phyloP scores from a whole-genome alignment of 345 rosid genomes.

The Salix viminalis region DNA sequence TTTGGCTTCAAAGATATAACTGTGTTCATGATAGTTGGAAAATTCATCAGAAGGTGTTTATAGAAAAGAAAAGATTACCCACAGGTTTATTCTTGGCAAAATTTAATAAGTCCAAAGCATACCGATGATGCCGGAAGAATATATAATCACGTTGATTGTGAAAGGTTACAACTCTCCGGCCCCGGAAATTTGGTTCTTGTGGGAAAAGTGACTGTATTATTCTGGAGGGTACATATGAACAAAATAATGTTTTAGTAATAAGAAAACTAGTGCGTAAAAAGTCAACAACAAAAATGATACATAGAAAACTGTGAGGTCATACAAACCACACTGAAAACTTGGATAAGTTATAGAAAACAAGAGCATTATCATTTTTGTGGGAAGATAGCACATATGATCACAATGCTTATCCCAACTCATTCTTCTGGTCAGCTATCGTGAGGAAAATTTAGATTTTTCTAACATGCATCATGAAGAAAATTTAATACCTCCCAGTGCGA shows the following conservation, averaged over 20 bases:
- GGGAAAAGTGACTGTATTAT: conserved; percentile 80
- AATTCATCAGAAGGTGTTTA: conserved; percentile 2
- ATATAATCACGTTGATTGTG: conserved; percentile 96
- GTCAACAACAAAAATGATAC: neutral
- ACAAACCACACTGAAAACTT: neutral
- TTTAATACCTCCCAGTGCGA: conserved; percentile 74
- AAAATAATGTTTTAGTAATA: neutral
- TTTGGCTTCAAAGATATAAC: conserved; percentile 79
- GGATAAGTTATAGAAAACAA: neutral
- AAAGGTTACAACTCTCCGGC: conserved; percentile 87
- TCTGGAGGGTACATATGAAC: conserved; percentile 31
- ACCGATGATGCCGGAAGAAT: conserved; percentile 95
- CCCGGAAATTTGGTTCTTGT: conserved; percentile 74
- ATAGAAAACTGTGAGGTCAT: neutral
- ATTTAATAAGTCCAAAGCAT: conserved; percentile 7
- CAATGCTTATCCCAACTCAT: neutral
- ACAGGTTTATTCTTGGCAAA: neutral
- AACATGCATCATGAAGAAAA: conserved; percentile 3
- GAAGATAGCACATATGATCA: neutral
- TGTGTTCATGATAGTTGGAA: conserved; percentile 6
- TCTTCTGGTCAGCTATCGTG: neutral
- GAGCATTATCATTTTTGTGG: neutral
- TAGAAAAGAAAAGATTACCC: neutral
- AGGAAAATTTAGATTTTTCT: neutral
- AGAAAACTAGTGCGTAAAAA: neutral